Evolutionary conservation across 441 rosid genomes (phyloP).

Genomic region (Gossypium davidsonii): DNA sequence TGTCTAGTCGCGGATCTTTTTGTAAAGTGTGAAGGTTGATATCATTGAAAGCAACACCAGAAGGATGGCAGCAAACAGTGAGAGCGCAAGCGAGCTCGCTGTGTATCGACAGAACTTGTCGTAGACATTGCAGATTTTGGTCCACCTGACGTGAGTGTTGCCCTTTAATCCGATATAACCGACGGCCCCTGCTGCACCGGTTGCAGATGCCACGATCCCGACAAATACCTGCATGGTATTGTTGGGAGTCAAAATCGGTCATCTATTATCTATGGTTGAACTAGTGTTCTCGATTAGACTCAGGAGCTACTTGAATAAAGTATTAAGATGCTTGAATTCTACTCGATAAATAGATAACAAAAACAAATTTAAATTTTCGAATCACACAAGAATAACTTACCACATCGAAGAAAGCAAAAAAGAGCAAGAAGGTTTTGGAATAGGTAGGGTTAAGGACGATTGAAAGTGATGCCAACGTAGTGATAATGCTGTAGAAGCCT

Average conservation of each 20-base stretch:
- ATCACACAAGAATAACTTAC: constrained; percentile 25
- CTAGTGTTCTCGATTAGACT: no score
- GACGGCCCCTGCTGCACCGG: constrained; percentile 65
- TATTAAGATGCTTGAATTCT: no score
- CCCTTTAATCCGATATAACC: constrained; percentile 67
- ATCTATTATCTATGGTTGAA: not conserved
- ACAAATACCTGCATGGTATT: constrained; percentile 45
- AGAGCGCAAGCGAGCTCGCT: constrained; percentile 38
- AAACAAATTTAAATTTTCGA: not conserved
- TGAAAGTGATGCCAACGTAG: constrained; percentile 47
- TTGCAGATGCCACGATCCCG: constrained; percentile 70
- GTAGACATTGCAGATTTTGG: constrained; percentile 49
- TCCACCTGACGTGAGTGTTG: constrained; percentile 44
- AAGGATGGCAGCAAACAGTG: constrained; percentile 50
- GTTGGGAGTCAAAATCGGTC: not conserved
- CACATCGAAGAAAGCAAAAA: constrained; percentile 45
- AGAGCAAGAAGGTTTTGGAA: constrained; percentile 32
- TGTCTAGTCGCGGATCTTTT: constrained; percentile 31
- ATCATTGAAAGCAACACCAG: constrained; percentile 45
- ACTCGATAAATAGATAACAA: not conserved
- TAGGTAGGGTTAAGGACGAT: constrained; percentile 31
- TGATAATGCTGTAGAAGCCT: constrained; percentile 57
- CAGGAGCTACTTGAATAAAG: no score
- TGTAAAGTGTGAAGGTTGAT: constrained; percentile 44
- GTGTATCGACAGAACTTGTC: constrained; percentile 58